phyloP scores from a whole-genome alignment of 2,329 filamentous ascomycete genomes.

The Monilinia vaccinii-corymbosi region DNA sequence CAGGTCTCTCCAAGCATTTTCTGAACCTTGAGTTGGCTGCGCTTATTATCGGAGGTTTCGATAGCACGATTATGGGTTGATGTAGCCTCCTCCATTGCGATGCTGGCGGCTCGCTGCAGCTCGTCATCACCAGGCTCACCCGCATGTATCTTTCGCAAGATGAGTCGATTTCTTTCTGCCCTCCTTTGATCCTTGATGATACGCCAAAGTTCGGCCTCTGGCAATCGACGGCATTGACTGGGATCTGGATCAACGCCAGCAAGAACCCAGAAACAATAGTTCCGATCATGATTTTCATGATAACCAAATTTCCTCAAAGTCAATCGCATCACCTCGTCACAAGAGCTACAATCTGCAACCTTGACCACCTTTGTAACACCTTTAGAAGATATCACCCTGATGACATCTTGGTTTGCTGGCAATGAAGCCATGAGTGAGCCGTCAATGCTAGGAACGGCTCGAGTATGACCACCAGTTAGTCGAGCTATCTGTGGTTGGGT shows the following conservation, averaged over 20 bases:
- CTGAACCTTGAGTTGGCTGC: constrained; percentile 80
- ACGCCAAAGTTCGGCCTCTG: constrained; percentile 80
- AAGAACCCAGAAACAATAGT: constrained; percentile 94
- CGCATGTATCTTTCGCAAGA: constrained; percentile 83
- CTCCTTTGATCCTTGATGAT: constrained; percentile 81
- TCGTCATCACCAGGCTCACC: constrained; percentile 85
- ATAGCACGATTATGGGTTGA: constrained; percentile 59
- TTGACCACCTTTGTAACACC: constrained; percentile 91
- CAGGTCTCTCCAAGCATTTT: constrained; percentile 83
- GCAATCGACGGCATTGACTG: constrained; percentile 68
- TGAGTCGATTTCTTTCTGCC: constrained; percentile 81
- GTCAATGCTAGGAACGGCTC: constrained; percentile 77
- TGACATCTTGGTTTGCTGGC: constrained; percentile 78
- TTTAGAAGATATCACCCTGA: constrained; percentile 85
- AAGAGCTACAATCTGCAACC: constrained; percentile 81
- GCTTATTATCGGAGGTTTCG: constrained; percentile 54
- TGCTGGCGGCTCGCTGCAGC: constrained; percentile 76
- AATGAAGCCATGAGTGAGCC: constrained; percentile 77
- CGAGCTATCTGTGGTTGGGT: constrained; percentile 46
- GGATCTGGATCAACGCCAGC: constrained; percentile 78
- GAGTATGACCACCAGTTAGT: constrained; percentile 59
- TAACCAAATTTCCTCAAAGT: constrained; percentile 82
- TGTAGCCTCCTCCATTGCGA: constrained; percentile 79
- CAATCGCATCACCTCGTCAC: constrained; percentile 85
- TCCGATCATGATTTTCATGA: constrained; percentile 83